phyloP scores from a whole-genome alignment of 1,139 yeast genomes.

The Suhomyces bribrorum region DNA sequence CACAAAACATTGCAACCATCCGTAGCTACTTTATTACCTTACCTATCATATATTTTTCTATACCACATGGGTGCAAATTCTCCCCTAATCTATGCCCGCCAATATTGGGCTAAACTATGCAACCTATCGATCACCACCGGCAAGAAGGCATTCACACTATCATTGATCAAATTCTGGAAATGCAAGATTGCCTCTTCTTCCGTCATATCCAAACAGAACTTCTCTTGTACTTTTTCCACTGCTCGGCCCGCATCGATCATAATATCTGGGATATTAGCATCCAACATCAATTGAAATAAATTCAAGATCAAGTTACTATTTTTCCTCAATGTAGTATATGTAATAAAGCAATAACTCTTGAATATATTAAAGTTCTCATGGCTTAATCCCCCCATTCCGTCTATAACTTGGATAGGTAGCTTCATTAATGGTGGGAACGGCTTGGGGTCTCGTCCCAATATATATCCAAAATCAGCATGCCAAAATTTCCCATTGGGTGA shows the following conservation, averaged over 20 bases:
- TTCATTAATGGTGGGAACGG: slow-evolving; percentile 99
- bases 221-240: slow-evolving; percentile 87
- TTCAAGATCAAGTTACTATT: slow-evolving; percentile 88
- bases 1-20: too few relatives aligned
- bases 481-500: slow-evolving; percentile 79
- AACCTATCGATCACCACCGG: slow-evolving; percentile 95
- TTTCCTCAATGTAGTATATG: slow-evolving; percentile 86
- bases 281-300: slow-evolving; percentile 90
- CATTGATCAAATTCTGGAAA: slow-evolving; percentile 90
- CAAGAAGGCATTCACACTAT: slow-evolving; percentile 87
- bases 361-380: slow-evolving; percentile 85
- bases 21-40: too few relatives aligned
- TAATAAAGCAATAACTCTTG: slow-evolving; percentile 90
- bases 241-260: slow-evolving; percentile 74
- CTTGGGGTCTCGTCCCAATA: slow-evolving; percentile 94
- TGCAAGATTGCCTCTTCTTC: slow-evolving; percentile 95
- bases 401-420: slow-evolving; percentile 92
- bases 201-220: slow-evolving; percentile 87
- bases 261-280: slow-evolving; percentile 89
- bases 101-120: slow-evolving; percentile 94
- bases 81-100: slow-evolving; percentile 74
- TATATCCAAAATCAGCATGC: slow-evolving; percentile 98
- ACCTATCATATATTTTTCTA: too few relatives aligned
- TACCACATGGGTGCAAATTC: too few relatives aligned
- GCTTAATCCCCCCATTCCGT: slow-evolving; percentile 94